phyloP scores from a whole-genome alignment of 495 filamentous ascomycete species.

The Lepraria neglecta region DNA sequence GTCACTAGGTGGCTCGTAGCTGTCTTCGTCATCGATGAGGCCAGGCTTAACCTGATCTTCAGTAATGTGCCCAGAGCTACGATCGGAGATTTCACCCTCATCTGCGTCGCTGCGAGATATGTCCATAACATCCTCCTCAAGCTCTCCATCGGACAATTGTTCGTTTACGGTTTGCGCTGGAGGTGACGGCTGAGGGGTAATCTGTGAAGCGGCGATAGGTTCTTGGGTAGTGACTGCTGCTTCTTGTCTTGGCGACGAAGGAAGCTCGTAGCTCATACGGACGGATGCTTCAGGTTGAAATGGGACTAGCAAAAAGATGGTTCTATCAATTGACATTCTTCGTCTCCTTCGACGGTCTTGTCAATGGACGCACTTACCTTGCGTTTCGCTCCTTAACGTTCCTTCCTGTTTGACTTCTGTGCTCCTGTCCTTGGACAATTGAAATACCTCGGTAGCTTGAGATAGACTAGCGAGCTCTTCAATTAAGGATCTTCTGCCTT shows the following conservation, averaged over 20 bases:
- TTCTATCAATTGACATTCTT: constrained; percentile 9
- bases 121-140: constrained; percentile 27
- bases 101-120: constrained; percentile 27
- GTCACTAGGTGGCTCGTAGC: constrained; percentile 22
- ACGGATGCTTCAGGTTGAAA: not conserved
- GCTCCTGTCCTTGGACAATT: not conserved
- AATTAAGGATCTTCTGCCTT: constrained; percentile 34
- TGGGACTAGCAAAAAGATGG: constrained; percentile 1
- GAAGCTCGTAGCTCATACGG: not conserved
- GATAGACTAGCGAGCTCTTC: constrained; percentile 27
- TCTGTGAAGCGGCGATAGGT: not conserved
- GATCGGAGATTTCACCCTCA: constrained; percentile 20
- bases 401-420: constrained; percentile 34
- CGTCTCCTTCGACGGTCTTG: constrained; percentile 2
- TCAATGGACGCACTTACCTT: constrained; percentile 16
- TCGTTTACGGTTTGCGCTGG: constrained; percentile 2
- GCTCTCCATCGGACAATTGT: constrained; percentile 15
- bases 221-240: not conserved
- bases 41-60: constrained; percentile 2
- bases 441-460: constrained; percentile 3
- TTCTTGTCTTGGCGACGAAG: not conserved
- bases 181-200: not conserved
- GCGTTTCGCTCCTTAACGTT: not conserved
- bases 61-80: constrained; percentile 2
- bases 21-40: constrained; percentile 8